Evolutionary conservation across 192 early-diverging fungal genomes (phyloP), one percentile per base, ranked within the genome.

Genomic region (Podila epigama): DNA sequence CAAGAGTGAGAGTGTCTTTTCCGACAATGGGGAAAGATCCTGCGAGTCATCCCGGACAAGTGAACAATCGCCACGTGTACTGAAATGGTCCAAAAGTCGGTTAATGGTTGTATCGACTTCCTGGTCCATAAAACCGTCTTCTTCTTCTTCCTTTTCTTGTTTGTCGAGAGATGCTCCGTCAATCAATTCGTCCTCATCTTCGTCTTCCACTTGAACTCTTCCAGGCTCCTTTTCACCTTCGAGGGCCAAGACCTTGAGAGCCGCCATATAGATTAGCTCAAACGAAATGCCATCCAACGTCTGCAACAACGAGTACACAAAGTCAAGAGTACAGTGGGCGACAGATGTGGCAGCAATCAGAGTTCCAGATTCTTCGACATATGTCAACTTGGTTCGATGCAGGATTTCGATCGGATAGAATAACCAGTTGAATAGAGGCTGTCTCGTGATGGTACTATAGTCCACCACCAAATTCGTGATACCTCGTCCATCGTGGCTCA

Each of bases 341-440:
- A 77, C 73, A 9, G 73, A 77, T 0, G 73, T 68, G 13, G 73
- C 73, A 3, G 73, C 73, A 34, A 77, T 77, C 48, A 77, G 33
- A 7, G 66, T n/a, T 44, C 73, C 66, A 3, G 73, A 77, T 18
- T 77, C 73, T 55, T 77, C 73, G 15, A 77, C 73, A 58, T 68
- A 77, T 0, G 59, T 77, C 18, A 77, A 48, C 58, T 68, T 77
- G 22, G 44, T 77, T 50, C 51, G 63, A 55, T 56, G 68, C 20
- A 77, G 28, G 2, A 77, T 25, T 8, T 77, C 73, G 58, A 77
- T 77, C 35, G 73, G 73, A 20, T 68, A 68, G 40, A 68, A 77
- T 29, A 77, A n/a, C 73, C 73, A 77, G 56, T 68, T 68, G 61
- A 77, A 77, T 39, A 77, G 34, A 13, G 73, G 73, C 18, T 77